Conservation (phyloP, 1,284 basidiomycete genomes). For the Rhodotorula sp. region DNA sequence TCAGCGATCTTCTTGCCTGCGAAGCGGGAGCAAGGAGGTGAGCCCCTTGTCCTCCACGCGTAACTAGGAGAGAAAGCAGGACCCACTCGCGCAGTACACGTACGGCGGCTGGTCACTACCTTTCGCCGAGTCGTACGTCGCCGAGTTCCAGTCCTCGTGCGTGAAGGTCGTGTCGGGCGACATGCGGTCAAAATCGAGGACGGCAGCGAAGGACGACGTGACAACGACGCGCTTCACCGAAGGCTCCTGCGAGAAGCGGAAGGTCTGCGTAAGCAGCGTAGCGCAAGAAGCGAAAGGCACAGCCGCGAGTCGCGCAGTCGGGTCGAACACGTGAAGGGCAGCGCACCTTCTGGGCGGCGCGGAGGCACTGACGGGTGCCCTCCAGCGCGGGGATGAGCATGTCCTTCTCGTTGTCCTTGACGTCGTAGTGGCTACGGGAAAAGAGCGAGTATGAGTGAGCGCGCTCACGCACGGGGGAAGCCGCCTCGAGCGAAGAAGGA, state of each 20-base stretch:
- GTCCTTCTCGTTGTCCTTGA: constrained; percentile 52
- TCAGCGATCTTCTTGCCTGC: constrained; percentile 73
- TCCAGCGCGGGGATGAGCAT: constrained; percentile 65
- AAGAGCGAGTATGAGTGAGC: too few relatives aligned
- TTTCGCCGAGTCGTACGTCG: constrained; percentile 60
- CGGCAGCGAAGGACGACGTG: constrained; percentile 63
- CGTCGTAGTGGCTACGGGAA: constrained; percentile 30
- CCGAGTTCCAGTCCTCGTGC: constrained; percentile 68
- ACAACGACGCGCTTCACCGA: constrained; percentile 67
- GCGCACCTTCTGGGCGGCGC: constrained; percentile 56
- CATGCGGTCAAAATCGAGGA: constrained; percentile 53
- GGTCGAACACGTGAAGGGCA: too few relatives aligned
- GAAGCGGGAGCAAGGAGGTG: rapidly evolving
- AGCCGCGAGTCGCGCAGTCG: constrained; percentile 48
- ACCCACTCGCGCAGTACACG: constrained; percentile 20
- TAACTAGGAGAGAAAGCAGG: background rate
- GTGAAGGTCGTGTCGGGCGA: constrained; percentile 29
- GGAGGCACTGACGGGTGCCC: constrained; percentile 63
- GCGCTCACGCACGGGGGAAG: too few relatives aligned
- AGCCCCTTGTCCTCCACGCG: too few relatives aligned
- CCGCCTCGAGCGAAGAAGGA: too few relatives aligned
- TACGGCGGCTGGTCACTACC: constrained; percentile 49
- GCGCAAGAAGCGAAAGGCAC: background rate
- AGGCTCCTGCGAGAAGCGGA: constrained; percentile 43
- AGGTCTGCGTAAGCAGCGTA: background rate